Evolutionary conservation across 495 filamentous ascomycete species (phyloP).

Genomic region (Aspergillus asperescens): DNA sequence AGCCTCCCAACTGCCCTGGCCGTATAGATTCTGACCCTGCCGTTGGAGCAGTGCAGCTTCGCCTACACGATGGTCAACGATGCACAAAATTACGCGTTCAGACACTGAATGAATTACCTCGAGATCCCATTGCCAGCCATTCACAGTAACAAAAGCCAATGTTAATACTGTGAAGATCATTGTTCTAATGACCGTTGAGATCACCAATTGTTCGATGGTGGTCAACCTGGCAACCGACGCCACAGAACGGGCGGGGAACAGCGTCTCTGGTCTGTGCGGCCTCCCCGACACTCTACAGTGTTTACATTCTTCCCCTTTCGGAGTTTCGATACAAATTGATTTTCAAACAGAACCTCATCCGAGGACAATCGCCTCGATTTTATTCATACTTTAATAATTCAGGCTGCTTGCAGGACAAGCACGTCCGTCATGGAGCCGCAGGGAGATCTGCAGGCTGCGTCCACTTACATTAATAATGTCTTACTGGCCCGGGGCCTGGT

Average conservation of each 20-base stretch:
- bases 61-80: constrained; percentile 6
- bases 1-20: constrained; percentile 34
- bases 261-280: constrained; percentile 4
- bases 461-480: constrained; percentile 93
- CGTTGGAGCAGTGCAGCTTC: constrained; percentile 21
- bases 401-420: constrained; percentile 28
- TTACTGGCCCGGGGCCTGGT: constrained; percentile 83
- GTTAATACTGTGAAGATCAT: background rate
- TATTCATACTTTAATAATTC: constrained; percentile 3
- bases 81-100: background rate
- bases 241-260: constrained; percentile 9
- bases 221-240: constrained; percentile 16
- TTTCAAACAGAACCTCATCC: constrained; percentile 1
- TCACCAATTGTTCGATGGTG: background rate
- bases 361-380: background rate
- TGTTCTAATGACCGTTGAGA: background rate
- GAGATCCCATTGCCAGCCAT: constrained; percentile 16
- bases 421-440: constrained; percentile 60
- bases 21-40: constrained; percentile 40
- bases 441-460: constrained; percentile 73
- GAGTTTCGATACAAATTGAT: constrained; percentile 10
- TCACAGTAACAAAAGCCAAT: background rate
- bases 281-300: constrained; percentile 23
- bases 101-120: constrained; percentile 1
- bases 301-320: constrained; percentile 46